phyloP scores from a whole-genome alignment of 306 rosid species.

The Vigna angularis region DNA sequence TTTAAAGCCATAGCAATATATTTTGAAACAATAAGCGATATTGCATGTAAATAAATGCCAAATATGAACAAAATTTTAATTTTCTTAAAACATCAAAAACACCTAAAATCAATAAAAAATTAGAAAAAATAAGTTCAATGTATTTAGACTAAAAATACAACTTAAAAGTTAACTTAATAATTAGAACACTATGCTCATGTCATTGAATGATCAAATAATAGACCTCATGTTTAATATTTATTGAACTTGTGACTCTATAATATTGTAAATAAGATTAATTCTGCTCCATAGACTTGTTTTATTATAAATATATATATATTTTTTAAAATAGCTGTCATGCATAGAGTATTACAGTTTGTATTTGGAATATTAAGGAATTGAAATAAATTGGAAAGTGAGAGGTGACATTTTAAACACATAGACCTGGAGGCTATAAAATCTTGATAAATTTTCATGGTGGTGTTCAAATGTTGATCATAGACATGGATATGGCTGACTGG shows the following conservation, averaged over 20 bases:
- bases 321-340: neutral
- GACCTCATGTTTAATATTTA: no score
- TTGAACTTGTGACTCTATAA: no score
- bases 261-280: no score
- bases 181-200: no score
- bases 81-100: neutral
- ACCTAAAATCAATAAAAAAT: neutral
- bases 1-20: no score
- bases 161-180: no score
- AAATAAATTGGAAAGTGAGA: conserved; percentile 23
- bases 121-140: neutral
- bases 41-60: no score
- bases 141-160: neutral
- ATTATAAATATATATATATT: no score
- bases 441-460: neutral
- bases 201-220: no score
- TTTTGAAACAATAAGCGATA: no score
- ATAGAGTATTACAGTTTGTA: neutral
- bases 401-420: conserved; percentile 22
- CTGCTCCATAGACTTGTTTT: no score
- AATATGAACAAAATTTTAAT: no score
- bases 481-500: conserved; percentile 13
- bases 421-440: conserved; percentile 17
- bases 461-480: conserved; percentile 25
- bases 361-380: neutral